Base-by-base conservation (phyloP, 1,284 basidiomycete genomes). In the Gymnopus androsaceus region DNA sequence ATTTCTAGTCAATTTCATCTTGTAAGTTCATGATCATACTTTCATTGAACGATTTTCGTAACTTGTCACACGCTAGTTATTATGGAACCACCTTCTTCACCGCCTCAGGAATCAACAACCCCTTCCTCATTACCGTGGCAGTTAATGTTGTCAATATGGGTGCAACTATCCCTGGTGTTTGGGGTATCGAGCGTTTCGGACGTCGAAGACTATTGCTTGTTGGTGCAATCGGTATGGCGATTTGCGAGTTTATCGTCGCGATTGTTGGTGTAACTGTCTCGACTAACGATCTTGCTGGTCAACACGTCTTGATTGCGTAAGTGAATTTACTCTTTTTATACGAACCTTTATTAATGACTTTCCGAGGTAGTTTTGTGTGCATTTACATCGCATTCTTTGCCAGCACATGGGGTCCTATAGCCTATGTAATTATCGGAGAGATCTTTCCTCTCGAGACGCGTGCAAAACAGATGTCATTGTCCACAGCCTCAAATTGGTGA, bases 1-100 rank as follows among this genome's bases (percentile, higher is more conserved):
- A n/a, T n/a, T n/a, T n/a, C n/a, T n/a, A n/a, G n/a, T 92, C 81
- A 94, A 94, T 81, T 92, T 93, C 74, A 91, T 93, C 76, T 91
- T 91, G n/a, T n/a, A n/a, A n/a, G n/a, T n/a, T n/a, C n/a, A n/a
- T n/a, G n/a, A n/a, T n/a, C n/a, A n/a, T n/a, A n/a, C n/a, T n/a
- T n/a, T n/a, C n/a, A n/a, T n/a, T n/a, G n/a, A n/a, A n/a, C n/a
- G n/a, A n/a, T n/a, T n/a, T n/a, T n/a, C n/a, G n/a, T n/a, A n/a
- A n/a, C n/a, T n/a, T n/a, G n/a, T n/a, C n/a, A n/a, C n/a, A n/a
- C n/a, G n/a, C n/a, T n/a, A n/a, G n/a, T 79, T 82, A 81, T 70
- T 83, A 82, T 73, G 85, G 87, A 51, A 90, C 88, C 5, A 82
- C 81, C 25, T 90, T 90, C 84, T 90, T 91, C 80, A 63, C 78